Evolutionary conservation across 2,329 filamentous ascomycete species (phyloP).

Genomic region (Diaporthe eres): DNA sequence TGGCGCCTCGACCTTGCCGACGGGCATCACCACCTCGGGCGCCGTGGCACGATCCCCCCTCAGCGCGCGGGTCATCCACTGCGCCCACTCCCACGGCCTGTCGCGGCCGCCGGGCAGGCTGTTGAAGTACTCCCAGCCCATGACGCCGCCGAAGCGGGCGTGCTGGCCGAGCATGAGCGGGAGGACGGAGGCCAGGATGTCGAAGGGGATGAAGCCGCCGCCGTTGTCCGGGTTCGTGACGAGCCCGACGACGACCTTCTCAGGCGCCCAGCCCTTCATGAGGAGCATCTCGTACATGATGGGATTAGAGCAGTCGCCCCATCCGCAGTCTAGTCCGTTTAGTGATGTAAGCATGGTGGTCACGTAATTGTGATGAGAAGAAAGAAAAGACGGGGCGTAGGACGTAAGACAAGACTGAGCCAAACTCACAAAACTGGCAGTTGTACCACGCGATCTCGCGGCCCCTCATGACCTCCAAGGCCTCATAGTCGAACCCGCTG

Average conservation of each 20-base stretch:
- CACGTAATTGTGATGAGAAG: background rate
- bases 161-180: conserved; percentile 70
- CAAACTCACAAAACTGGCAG: conserved; percentile 71
- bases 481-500: conserved; percentile 81
- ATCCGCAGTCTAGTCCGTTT: conserved; percentile 75
- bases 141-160: conserved; percentile 80
- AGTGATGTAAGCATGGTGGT: background rate
- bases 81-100: conserved; percentile 81
- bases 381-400: background rate
- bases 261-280: conserved; percentile 73
- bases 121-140: conserved; percentile 93
- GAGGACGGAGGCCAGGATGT: conserved; percentile 69
- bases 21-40: conserved; percentile 37
- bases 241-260: conserved; percentile 80
- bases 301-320: conserved; percentile 75
- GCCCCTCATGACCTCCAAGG: conserved; percentile 75
- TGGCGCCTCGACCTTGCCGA: conserved; percentile 34
- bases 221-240: conserved; percentile 83
- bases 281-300: conserved; percentile 62
- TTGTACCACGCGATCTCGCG: conserved; percentile 84
- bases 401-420: too few relatives aligned
- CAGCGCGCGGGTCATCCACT: conserved; percentile 67
- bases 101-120: conserved; percentile 70
- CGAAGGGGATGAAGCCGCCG: conserved; percentile 73
- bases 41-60: conserved; percentile 46